A percentile compares a stretch with the other conserved stretches of the same genome.
Conservation (phyloP, 257 asterid species). For the Solanum habrochaites region DNA sequence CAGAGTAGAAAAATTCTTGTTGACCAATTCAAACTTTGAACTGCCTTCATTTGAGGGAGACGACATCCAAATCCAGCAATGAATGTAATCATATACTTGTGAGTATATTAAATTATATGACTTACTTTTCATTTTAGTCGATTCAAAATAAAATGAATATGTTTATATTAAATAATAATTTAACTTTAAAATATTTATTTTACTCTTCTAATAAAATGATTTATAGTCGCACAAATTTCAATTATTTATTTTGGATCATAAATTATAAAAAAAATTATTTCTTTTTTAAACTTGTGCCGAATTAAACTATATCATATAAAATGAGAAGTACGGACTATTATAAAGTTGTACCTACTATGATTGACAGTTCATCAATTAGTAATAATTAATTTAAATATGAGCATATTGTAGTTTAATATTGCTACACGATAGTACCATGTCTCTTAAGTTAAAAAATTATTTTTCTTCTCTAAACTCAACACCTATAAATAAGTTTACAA, state of each 20-base stretch:
- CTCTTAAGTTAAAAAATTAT: background rate
- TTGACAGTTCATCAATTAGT: background rate
- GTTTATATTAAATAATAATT: no score
- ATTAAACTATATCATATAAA: no score
- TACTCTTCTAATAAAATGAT: no score
- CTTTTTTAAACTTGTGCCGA: accelerated
- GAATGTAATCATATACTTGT: background rate
- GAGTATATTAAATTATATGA: no score
- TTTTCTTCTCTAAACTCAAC: background rate
- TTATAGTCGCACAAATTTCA: no score
- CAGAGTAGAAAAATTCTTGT: background rate
- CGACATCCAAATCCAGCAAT: background rate
- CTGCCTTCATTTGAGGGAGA: background rate
- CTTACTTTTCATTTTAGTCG: no score
- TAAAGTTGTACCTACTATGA: background rate
- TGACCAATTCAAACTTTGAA: background rate
- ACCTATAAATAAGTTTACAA: background rate
- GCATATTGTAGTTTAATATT: background rate
- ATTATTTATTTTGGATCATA: no score
- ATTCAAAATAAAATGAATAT: no score
- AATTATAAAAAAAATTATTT: no score
- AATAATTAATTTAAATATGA: background rate
- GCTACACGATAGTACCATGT: background rate
- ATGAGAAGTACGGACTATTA: background rate
- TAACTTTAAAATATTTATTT: no score